Conservation (phyloP, 805 yeast species). For the Tetrapisispora nanseiensis region DNA sequence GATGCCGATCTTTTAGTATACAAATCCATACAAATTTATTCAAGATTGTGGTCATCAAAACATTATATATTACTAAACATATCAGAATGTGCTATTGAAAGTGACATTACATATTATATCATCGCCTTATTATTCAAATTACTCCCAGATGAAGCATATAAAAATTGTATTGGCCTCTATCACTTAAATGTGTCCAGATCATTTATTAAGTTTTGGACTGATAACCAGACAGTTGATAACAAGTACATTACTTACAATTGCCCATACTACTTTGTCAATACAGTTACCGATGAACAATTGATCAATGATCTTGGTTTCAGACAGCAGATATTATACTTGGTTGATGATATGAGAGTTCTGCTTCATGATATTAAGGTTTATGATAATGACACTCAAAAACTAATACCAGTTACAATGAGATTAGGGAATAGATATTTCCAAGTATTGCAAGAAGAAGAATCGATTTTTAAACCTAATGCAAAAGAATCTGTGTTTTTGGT, state of each 20-base stretch:
- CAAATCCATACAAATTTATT: slow-evolving; percentile 50
- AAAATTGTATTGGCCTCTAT: slow-evolving; percentile 44
- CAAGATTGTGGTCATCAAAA: slow-evolving; percentile 59
- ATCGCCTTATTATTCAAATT: slow-evolving; percentile 31
- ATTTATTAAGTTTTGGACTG: slow-evolving; percentile 18
- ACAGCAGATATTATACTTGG: slow-evolving; percentile 32
- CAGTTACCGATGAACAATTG: slow-evolving; percentile 36
- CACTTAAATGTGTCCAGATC: slow-evolving; percentile 33
- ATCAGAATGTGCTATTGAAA: slow-evolving; percentile 40
- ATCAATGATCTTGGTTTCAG: slow-evolving; percentile 39
- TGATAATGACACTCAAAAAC: slow-evolving; percentile 39
- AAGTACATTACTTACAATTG: slow-evolving; percentile 21
- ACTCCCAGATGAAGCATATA: slow-evolving; percentile 41
- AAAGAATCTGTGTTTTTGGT: slow-evolving; percentile 29
- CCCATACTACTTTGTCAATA: slow-evolving; percentile 35
- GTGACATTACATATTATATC: slow-evolving; percentile 10
- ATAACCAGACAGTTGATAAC: slow-evolving; percentile 16
- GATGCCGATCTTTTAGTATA: slow-evolving; percentile 44
- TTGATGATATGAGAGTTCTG: slow-evolving; percentile 42
- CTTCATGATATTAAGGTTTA: slow-evolving; percentile 44
- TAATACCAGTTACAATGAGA: slow-evolving; percentile 51
- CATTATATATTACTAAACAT: slow-evolving; percentile 56
- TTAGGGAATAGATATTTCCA: slow-evolving; percentile 66
- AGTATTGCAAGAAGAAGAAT: slow-evolving; percentile 38
- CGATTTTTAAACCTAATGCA: slow-evolving; percentile 31